Conservation (phyloP, 2,329 filamentous ascomycete genomes). For the Dactylellina cionopaga region DNA sequence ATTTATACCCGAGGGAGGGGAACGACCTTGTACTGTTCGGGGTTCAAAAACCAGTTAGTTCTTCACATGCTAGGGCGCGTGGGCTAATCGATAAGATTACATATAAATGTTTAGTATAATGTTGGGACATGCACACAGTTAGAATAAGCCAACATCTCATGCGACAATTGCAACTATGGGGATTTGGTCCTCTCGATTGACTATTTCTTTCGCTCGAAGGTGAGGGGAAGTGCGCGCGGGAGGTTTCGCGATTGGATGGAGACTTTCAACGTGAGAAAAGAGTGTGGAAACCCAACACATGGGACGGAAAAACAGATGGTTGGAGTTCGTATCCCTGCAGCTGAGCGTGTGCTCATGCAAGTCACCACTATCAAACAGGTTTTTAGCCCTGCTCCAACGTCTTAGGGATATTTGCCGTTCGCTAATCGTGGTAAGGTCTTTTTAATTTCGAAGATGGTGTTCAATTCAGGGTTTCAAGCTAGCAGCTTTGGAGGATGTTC, state of each 20-base stretch:
- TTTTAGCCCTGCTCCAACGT: background rate
- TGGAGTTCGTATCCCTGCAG: background rate
- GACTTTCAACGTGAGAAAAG: background rate
- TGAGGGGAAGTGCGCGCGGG: background rate
- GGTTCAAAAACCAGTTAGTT: background rate
- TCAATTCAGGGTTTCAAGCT: slow-evolving; percentile 1
- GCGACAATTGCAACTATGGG: too few species aligned
- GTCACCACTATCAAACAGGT: slow-evolving; percentile 24
- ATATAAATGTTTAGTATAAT: too few species aligned
- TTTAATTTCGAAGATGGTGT: slow-evolving; percentile 7
- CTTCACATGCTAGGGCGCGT: background rate
- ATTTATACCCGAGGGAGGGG: slow-evolving; percentile 31
- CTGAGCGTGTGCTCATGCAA: background rate
- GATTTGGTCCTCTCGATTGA: too few species aligned
- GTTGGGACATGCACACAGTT: too few species aligned
- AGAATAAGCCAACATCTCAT: too few species aligned
- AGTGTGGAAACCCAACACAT: slow-evolving; percentile 4
- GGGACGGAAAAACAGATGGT: slow-evolving; percentile 10
- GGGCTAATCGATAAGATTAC: slow-evolving; percentile 6
- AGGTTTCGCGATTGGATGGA: slow-evolving; percentile 14
- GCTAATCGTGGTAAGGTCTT: slow-evolving; percentile 32
- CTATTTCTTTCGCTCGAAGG: too few species aligned
- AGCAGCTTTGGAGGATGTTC: slow-evolving; percentile 7
- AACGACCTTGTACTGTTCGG: background rate
- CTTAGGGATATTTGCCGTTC: slow-evolving; percentile 29